These are phyloP conservation scores for Cubamyces lactineus DNA, from an alignment of 768 basidiomycete genomes.

Conservation along the genomic window DNA sequence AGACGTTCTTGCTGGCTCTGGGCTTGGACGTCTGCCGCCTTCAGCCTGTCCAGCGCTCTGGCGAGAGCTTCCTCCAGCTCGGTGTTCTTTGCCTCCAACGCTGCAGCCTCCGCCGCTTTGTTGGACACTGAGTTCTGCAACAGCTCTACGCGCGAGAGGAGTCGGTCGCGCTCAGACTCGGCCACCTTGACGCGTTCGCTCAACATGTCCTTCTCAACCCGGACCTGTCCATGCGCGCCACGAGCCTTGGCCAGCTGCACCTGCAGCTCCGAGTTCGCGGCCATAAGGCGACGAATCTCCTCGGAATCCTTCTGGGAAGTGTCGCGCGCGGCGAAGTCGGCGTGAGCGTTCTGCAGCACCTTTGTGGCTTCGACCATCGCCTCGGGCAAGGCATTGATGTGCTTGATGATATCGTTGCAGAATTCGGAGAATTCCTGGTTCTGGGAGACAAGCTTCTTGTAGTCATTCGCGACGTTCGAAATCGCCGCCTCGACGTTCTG, in stretches of 20 bases:
- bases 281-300: constrained; percentile 60
- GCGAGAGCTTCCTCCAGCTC: constrained; percentile 77
- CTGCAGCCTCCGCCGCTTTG: constrained; percentile 49
- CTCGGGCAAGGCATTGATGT: constrained; percentile 62
- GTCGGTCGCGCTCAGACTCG: constrained; percentile 68
- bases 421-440: constrained; percentile 52
- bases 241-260: constrained; percentile 77
- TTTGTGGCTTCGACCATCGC: constrained; percentile 54
- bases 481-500: constrained; percentile 51
- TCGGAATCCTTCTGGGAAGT: constrained; percentile 65
- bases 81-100: constrained; percentile 52
- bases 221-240: constrained; percentile 73
- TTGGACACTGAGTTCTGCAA: constrained; percentile 46
- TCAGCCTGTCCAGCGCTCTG: constrained; percentile 69
- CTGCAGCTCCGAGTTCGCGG: constrained; percentile 67
- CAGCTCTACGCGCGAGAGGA: constrained; percentile 60
- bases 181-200: constrained; percentile 59
- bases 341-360: constrained; percentile 60
- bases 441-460: constrained; percentile 51
- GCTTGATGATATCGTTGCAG: constrained; percentile 56
- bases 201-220: constrained; percentile 80
- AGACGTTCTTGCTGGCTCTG: constrained; percentile 65
- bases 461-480: constrained; percentile 53
- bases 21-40: constrained; percentile 69
- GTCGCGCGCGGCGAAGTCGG: constrained; percentile 64